phyloP scores from a whole-genome alignment of 208 protist genomes.

The Leishmania martiniquensis region DNA sequence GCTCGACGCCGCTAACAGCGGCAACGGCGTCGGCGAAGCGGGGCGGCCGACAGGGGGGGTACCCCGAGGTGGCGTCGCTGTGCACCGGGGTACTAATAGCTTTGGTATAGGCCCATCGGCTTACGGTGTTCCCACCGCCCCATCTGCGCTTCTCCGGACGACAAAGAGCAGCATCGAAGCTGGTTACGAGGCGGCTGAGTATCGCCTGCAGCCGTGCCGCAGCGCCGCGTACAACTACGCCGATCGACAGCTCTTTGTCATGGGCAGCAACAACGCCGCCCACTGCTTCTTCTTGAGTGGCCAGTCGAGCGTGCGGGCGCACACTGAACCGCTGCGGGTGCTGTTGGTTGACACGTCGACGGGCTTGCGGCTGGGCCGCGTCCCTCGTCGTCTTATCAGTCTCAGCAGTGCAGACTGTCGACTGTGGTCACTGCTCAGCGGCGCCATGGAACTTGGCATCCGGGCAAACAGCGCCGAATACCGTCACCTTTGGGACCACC shows the following conservation, averaged over 20 bases:
- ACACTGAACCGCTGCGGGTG: slow-evolving; percentile 51
- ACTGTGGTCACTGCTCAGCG: slow-evolving; percentile 53
- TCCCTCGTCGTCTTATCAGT: slow-evolving; percentile 49
- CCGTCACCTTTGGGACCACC: slow-evolving; percentile 41
- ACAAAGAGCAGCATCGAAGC: slow-evolving; percentile 44
- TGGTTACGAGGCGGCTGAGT: slow-evolving; percentile 34
- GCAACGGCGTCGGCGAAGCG: slow-evolving; percentile 6
- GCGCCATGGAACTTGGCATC: slow-evolving; percentile 64
- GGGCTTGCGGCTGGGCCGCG: not conserved
- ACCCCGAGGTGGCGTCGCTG: not conserved
- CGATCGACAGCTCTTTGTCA: slow-evolving; percentile 63
- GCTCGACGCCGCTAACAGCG: slow-evolving; percentile 4
- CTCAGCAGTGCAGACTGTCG: slow-evolving; percentile 64
- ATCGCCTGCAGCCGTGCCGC: slow-evolving; percentile 45
- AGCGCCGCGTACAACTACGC: slow-evolving; percentile 66
- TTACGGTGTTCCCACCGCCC: not conserved
- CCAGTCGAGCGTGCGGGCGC: slow-evolving; percentile 48
- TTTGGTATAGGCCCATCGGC: not conserved
- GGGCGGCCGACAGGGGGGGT: not conserved
- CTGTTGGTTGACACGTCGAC: slow-evolving; percentile 38
- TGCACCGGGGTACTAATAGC: not conserved
- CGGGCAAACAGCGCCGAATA: slow-evolving; percentile 71
- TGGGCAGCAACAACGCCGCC: slow-evolving; percentile 65
- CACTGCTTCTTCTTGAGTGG: slow-evolving; percentile 73
- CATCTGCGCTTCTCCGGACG: slow-evolving; percentile 23